A percentile compares a stretch with the other conserved stretches of the same genome.
Conservation (phyloP, 2,329 filamentous ascomycete species). For the Fusarium metavorans region DNA sequence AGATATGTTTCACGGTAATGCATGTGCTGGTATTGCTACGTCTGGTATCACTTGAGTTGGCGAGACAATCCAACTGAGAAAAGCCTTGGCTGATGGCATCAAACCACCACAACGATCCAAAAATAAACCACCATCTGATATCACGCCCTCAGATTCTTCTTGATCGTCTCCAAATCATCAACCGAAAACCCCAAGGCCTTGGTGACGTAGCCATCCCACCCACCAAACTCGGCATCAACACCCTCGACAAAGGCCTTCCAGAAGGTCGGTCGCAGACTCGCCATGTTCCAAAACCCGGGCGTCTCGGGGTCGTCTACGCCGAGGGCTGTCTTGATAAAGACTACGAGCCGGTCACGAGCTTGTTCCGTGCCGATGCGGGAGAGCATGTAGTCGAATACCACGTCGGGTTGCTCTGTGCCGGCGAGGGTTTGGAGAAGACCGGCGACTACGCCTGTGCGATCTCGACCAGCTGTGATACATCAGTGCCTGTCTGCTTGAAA, state of each 20-base stretch:
- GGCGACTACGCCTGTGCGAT: slow-evolving; percentile 65
- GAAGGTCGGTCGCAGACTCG: slow-evolving; percentile 56
- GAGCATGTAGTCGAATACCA: slow-evolving; percentile 64
- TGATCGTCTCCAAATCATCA: slow-evolving; percentile 60
- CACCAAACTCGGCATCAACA: slow-evolving; percentile 58
- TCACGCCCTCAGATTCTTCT: slow-evolving; percentile 54
- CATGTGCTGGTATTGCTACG: not conserved
- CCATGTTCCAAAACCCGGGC: slow-evolving; percentile 63
- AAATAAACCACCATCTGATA: not conserved
- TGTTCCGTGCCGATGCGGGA: slow-evolving; percentile 66
- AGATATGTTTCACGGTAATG: not conserved
- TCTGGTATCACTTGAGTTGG: not conserved
- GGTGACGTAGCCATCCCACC: slow-evolving; percentile 62
- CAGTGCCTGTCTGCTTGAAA: not conserved
- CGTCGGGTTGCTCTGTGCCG: slow-evolving; percentile 56
- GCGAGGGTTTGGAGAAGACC: slow-evolving; percentile 64
- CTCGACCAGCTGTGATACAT: slow-evolving; percentile 59
- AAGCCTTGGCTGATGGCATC: not conserved
- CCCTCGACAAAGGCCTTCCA: slow-evolving; percentile 61
- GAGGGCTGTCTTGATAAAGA: slow-evolving; percentile 54
- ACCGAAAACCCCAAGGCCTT: slow-evolving; percentile 59
- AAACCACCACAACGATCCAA: not conserved
- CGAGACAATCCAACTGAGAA: not conserved
- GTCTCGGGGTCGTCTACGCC: slow-evolving; percentile 52
- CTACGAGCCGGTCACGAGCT: slow-evolving; percentile 60